Evolutionary conservation across 257 asterid species (phyloP), one percentile per base, ranked within the genome.

Genomic region (Plantago major): DNA sequence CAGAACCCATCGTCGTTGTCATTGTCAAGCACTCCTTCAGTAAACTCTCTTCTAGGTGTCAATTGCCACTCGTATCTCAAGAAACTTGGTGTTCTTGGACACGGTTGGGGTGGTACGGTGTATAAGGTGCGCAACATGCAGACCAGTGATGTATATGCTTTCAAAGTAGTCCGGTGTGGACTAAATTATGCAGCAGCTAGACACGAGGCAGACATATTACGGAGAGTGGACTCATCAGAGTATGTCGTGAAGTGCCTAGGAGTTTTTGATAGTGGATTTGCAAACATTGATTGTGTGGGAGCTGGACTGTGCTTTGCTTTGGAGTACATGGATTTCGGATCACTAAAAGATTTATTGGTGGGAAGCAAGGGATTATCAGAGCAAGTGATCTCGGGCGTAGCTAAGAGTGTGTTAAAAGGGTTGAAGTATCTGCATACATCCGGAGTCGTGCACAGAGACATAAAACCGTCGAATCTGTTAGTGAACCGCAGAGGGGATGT

Each of bases 311-410:
- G 79, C 64, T 70, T 82, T 13, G 63, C 73, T 4, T 70, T 82
- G 78, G 86, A 82, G 74, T 78, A 73, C 6, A 80, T 80, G 90
- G 83, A 71, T 46, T 65, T 40, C 11, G 81, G 84, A 15, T 78
- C 87, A 4, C 46, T 83, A 30, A 60, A 65, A 7, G 77, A 71
- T 22, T 11, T 77, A 19, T 54, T 78, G 47, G 33, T 47, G 28
- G 55, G 43, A 50, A 69, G 45, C 55, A 57, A 58, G 58, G 71
- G 47, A 45, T 53, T 77, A 13, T 33, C 79, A 0, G 86, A 80
- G 30, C 55, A 50, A 0, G 63, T 53, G 10, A 71, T 78, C 11
- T 75, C 84, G 3, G 16, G 50, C 55, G 55, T 78, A 1, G 76
- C 71, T 2, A 60, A 58, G 22, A 67, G 79, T 17, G 86, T 83